Conservation (phyloP, 441 rosid genomes). For the Gossypium trilobum region DNA sequence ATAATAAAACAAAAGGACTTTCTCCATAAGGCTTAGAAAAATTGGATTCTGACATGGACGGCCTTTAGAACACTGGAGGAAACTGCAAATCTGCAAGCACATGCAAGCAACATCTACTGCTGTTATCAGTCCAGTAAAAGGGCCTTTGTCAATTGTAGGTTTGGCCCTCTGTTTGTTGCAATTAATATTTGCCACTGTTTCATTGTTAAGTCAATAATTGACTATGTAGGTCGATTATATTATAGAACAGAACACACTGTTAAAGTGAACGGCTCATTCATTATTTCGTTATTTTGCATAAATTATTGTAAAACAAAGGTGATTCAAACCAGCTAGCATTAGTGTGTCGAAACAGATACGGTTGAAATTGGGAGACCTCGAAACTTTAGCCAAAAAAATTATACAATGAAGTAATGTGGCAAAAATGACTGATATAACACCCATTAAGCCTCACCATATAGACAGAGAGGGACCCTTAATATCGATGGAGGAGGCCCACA, state of each 20-base stretch:
- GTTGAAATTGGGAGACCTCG: not conserved
- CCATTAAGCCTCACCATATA: not conserved
- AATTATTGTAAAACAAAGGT: not conserved
- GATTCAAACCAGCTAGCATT: not conserved
- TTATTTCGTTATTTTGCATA: not conserved
- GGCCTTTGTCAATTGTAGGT: not conserved
- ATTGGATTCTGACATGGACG: not conserved
- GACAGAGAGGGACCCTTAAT: not conserved
- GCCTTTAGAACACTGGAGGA: not conserved
- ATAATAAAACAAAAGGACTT: not conserved
- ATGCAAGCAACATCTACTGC: conserved; percentile 9
- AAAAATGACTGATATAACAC: not conserved
- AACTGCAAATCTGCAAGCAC: conserved; percentile 8
- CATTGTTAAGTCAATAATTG: conserved; percentile 6
- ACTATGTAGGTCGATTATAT: not conserved
- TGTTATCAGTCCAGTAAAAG: not conserved
- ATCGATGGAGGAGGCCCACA: not conserved
- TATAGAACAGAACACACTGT: not conserved
- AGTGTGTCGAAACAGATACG: not conserved
- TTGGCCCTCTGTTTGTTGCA: not conserved
- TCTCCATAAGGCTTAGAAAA: not conserved
- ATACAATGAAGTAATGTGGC: not conserved
- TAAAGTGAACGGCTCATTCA: conserved; percentile 9
- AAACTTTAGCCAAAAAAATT: not conserved
- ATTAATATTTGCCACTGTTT: not conserved